Percentiles rank a stretch among this genome's conserved stretches.
Conservation (phyloP, 2,329 filamentous ascomycete genomes). For the Teratosphaeria gauchensis region DNA sequence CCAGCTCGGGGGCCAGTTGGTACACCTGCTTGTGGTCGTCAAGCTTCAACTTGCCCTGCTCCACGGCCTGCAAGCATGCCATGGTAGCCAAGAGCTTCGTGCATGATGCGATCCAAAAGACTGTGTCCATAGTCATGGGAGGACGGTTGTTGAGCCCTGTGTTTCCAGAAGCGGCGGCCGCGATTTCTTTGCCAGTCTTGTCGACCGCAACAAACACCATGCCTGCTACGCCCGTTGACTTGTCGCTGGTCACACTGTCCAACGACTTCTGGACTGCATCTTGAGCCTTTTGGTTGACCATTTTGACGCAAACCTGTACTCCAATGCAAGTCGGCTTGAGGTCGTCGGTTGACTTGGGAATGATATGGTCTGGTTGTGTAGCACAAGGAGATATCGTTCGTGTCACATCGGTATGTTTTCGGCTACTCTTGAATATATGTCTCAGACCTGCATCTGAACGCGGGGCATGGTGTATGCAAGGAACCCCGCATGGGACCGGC, state of each 20-base stretch:
- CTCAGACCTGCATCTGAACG: no score
- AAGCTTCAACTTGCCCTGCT: conserved; percentile 32
- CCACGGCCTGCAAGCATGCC: conserved; percentile 40
- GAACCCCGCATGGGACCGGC: no score
- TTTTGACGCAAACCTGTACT: background rate
- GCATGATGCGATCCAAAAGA: conserved; percentile 50
- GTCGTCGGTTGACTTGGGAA: no score
- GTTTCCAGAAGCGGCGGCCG: conserved; percentile 34
- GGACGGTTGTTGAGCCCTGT: conserved; percentile 32
- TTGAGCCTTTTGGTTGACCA: conserved; percentile 24
- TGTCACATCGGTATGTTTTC: background rate
- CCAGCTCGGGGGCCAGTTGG: conserved; percentile 34
- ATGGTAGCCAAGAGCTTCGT: conserved; percentile 36
- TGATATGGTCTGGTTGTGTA: background rate
- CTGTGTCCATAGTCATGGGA: conserved; percentile 49
- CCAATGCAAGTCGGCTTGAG: background rate
- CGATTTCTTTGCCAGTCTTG: conserved; percentile 33
- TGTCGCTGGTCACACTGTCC: conserved; percentile 21
- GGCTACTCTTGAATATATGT: no score
- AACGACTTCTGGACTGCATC: conserved; percentile 30
- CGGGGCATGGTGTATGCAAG: no score
- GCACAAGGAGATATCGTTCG: background rate
- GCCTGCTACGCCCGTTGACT: conserved; percentile 29
- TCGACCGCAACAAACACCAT: conserved; percentile 38
- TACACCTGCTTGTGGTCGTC: conserved; percentile 34